phyloP scores from a whole-genome alignment of 2,329 filamentous ascomycete species.

The Aaosphaeria pasadenensis region DNA sequence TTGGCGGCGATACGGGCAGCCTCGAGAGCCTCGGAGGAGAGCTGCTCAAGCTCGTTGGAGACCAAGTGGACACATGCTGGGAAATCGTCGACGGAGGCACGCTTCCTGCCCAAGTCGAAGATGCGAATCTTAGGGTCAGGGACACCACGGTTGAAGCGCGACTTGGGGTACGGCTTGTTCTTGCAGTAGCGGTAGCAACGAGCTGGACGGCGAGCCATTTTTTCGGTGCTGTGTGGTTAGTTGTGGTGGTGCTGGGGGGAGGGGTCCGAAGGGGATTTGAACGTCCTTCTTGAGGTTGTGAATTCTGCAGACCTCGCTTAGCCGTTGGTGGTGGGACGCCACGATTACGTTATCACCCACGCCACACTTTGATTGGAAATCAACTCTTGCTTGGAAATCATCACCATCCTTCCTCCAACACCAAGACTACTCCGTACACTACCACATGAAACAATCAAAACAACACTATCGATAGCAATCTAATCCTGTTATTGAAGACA shows the following conservation, averaged over 20 bases:
- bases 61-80: slow-evolving; percentile 96
- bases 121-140: slow-evolving; percentile 80
- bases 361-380: too few species aligned
- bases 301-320: not conserved
- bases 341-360: too few species aligned
- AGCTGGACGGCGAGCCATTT: slow-evolving; percentile 98
- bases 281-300: not conserved
- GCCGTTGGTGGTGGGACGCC: not conserved
- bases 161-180: slow-evolving; percentile 99
- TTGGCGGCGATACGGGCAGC: slow-evolving; percentile 99
- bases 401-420: too few species aligned
- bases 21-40: slow-evolving; percentile 99
- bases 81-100: slow-evolving; percentile 98
- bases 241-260: not conserved
- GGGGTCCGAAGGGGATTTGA: not conserved
- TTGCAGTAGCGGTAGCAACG: slow-evolving; percentile 99
- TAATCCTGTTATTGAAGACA: too few species aligned
- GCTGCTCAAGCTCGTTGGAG: slow-evolving; percentile 99
- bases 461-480: too few species aligned
- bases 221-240: slow-evolving; percentile 54
- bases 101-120: slow-evolving; percentile 99
- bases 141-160: slow-evolving; percentile 99
- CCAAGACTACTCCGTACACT: too few species aligned
- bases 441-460: too few species aligned
- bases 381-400: too few species aligned